A percentile compares a stretch with the other conserved stretches of the same genome.
These are phyloP conservation scores for Tagetes erecta DNA, from an alignment of 129 eudicot species.

Conservation along the genomic window DNA sequence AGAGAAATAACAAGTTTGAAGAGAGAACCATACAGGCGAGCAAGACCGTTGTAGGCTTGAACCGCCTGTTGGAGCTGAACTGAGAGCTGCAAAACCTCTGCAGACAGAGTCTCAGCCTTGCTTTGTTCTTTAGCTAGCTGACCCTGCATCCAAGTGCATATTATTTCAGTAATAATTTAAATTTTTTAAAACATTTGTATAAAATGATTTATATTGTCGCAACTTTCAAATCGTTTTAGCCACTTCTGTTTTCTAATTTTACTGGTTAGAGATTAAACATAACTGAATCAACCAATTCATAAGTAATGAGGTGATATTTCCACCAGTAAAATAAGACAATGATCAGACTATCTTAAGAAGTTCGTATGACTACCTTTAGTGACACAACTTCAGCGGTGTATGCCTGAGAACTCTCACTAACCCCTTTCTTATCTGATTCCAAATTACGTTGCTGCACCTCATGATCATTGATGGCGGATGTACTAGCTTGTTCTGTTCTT, in stretches of 20 bases:
- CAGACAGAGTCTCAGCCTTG: slow-evolving; percentile 82
- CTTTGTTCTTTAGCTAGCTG: slow-evolving; percentile 86
- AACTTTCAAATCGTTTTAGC: background rate
- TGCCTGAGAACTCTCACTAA: slow-evolving; percentile 34
- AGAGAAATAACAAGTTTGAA: background rate
- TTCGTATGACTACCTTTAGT: slow-evolving; percentile 63
- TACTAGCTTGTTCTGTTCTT: slow-evolving; percentile 61
- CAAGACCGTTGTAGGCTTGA: slow-evolving; percentile 81
- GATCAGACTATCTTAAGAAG: slow-evolving; percentile 5
- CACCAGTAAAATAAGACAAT: background rate
- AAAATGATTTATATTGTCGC: background rate
- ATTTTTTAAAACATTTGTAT: background rate
- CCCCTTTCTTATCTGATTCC: slow-evolving; percentile 40
- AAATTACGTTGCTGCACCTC: slow-evolving; percentile 20
- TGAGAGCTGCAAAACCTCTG: slow-evolving; percentile 88
- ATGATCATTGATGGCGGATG: slow-evolving; percentile 32
- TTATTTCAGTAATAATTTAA: background rate
- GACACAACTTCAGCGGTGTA: slow-evolving; percentile 51
- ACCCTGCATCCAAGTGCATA: slow-evolving; percentile 41
- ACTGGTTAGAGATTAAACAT: background rate
- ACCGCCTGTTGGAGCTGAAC: slow-evolving; percentile 86
- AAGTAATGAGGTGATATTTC: background rate
- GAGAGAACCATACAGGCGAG: slow-evolving; percentile 68
- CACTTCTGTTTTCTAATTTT: background rate
- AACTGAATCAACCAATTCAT: background rate